phyloP scores from a whole-genome alignment of 768 basidiomycete species.

The Cystobasidium onofrii region DNA sequence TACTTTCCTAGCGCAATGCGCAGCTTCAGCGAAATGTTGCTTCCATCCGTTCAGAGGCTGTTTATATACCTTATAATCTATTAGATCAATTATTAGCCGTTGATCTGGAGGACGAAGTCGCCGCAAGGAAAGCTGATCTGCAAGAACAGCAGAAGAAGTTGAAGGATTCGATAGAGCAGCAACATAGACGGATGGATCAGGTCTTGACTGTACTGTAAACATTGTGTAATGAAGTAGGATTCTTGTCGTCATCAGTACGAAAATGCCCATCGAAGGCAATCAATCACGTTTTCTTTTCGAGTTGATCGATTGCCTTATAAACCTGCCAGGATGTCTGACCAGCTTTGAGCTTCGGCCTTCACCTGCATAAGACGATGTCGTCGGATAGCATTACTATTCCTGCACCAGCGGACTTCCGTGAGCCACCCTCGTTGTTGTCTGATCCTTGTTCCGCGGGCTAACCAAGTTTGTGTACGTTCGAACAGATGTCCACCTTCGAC shows the following conservation, averaged over 20 bases:
- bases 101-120: conserved; percentile 8
- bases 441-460: neutral
- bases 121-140: neutral
- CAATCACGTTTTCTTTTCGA: neutral
- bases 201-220: neutral
- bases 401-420: conserved; percentile 33
- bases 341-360: neutral
- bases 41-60: neutral
- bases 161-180: conserved; percentile 7
- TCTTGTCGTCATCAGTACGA: neutral
- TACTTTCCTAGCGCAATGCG: neutral
- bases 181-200: conserved; percentile 1
- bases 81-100: conserved; percentile 66
- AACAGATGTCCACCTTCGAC: conserved; percentile 94
- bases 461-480: conserved; percentile 58
- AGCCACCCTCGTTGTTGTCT: neutral
- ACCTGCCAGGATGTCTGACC: neutral
- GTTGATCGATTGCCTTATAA: neutral
- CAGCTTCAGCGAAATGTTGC: conserved; percentile 48
- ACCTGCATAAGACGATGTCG: neutral
- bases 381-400: neutral
- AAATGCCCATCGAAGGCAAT: neutral
- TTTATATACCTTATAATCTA: conserved; percentile 72
- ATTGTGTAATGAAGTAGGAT: neutral
- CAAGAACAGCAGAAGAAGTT: conserved; percentile 24